phyloP scores from a whole-genome alignment of 345 rosid genomes.

The Erodium maritimum region DNA sequence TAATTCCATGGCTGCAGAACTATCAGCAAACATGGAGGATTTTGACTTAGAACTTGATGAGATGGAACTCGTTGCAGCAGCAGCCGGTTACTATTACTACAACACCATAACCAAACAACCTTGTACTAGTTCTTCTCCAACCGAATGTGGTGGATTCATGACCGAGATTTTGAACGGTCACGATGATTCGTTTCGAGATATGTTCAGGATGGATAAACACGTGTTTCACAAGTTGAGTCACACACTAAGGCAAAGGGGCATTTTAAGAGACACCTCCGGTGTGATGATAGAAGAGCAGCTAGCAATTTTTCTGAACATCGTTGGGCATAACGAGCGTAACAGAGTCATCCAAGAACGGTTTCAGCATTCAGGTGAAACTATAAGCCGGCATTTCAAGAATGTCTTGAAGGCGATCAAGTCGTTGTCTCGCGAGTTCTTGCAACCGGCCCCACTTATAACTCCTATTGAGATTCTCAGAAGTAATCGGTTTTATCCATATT shows the following conservation, averaged over 20 bases:
- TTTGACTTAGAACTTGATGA: slow-evolving; percentile 60
- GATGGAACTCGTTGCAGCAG: slow-evolving; percentile 78
- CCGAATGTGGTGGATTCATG: slow-evolving; percentile 41
- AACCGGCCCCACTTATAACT: slow-evolving; percentile 28
- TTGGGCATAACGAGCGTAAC: slow-evolving; percentile 73
- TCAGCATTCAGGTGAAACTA: slow-evolving; percentile 74
- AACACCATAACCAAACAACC: slow-evolving; percentile 33
- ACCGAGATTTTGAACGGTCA: slow-evolving; percentile 39
- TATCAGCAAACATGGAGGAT: slow-evolving; percentile 24
- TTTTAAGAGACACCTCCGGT: slow-evolving; percentile 55
- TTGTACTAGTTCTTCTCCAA: slow-evolving; percentile 17
- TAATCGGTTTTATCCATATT: slow-evolving; percentile 58
- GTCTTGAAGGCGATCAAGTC: slow-evolving; percentile 75
- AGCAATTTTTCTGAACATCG: slow-evolving; percentile 62
- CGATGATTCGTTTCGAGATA: slow-evolving; percentile 36
- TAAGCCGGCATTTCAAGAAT: slow-evolving; percentile 70
- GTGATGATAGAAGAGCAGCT: slow-evolving; percentile 70
- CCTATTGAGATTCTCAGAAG: slow-evolving; percentile 33
- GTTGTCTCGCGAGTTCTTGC: slow-evolving; percentile 49
- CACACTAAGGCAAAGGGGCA: slow-evolving; percentile 39
- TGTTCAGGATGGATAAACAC: slow-evolving; percentile 70
- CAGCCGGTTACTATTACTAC: slow-evolving; percentile 58
- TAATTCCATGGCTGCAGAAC: not conserved
- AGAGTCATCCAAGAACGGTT: slow-evolving; percentile 69
- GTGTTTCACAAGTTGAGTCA: slow-evolving; percentile 50